A percentile compares a stretch with the other conserved stretches of the same genome.
phyloP scores from a whole-genome alignment of 2,329 filamentous ascomycete species.

The Ascochyta clinopodiicola region DNA sequence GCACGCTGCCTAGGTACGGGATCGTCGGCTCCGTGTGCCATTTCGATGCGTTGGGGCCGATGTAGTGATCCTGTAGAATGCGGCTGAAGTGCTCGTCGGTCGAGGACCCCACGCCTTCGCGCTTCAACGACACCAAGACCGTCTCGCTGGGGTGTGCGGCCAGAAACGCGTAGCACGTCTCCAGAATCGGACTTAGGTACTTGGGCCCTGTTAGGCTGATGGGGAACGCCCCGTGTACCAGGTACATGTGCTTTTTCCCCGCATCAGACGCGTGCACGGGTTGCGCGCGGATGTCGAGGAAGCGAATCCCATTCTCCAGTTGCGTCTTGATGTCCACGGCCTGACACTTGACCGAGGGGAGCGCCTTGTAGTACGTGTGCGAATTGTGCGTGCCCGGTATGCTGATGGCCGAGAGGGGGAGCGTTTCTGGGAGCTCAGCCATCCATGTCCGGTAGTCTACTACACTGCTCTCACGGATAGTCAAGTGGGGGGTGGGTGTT shows the following conservation, averaged over 20 bases:
- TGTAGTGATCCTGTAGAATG: slow-evolving; percentile 75
- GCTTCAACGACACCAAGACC: slow-evolving; percentile 85
- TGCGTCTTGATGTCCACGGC: slow-evolving; percentile 78
- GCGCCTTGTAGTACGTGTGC: slow-evolving; percentile 80
- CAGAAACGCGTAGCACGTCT: slow-evolving; percentile 76
- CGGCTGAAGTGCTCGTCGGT: slow-evolving; percentile 79
- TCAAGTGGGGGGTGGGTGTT: slow-evolving; percentile 51
- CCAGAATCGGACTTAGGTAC: slow-evolving; percentile 76
- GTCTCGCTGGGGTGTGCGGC: slow-evolving; percentile 79
- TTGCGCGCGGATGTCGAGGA: slow-evolving; percentile 89
- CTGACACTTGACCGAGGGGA: slow-evolving; percentile 94
- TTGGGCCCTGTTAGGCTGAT: slow-evolving; percentile 82
- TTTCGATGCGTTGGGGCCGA: slow-evolving; percentile 59
- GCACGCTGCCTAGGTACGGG: slow-evolving; percentile 77
- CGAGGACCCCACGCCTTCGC: slow-evolving; percentile 82
- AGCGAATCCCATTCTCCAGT: slow-evolving; percentile 87
- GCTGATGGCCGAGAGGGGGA: slow-evolving; percentile 78
- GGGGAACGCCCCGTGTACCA: slow-evolving; percentile 91
- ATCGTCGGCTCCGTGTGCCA: slow-evolving; percentile 82
- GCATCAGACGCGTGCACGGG: slow-evolving; percentile 64
- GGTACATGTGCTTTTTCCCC: slow-evolving; percentile 70
- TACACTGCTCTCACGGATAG: slow-evolving; percentile 34
- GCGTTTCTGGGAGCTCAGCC: slow-evolving; percentile 72
- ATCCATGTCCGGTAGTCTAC: slow-evolving; percentile 80
- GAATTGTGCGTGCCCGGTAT: slow-evolving; percentile 97